Evolutionary conservation across 2,329 filamentous ascomycete genomes (phyloP).

Genomic region (Trichoderma polysporum): DNA sequence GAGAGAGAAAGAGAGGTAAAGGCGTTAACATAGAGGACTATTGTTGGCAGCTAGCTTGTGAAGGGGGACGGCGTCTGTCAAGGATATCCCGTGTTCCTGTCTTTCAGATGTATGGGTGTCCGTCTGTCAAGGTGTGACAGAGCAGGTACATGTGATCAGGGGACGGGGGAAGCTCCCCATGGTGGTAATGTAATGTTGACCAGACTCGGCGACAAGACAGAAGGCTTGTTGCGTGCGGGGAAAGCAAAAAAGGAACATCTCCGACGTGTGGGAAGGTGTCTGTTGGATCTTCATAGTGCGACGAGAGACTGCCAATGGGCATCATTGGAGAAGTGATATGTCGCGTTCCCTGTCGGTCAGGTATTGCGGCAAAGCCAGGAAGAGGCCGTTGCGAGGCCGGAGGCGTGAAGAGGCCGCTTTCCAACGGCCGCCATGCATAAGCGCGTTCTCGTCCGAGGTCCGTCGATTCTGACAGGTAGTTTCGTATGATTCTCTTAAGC

Average conservation of each 20-base stretch:
- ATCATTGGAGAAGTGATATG: conserved; percentile 7
- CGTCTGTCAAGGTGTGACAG: neutral
- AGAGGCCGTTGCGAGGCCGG: conserved; percentile 3
- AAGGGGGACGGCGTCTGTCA: neutral
- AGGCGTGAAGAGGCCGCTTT: neutral
- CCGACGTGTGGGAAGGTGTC: conserved; percentile 4
- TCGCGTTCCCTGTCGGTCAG: conserved; percentile 11
- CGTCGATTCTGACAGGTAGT: conserved; percentile 5
- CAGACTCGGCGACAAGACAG: neutral
- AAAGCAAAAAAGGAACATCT: conserved; percentile 5
- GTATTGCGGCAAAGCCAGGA: conserved; percentile 9
- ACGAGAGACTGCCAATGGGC: conserved; percentile 1
- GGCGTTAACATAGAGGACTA: neutral
- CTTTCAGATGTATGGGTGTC: neutral
- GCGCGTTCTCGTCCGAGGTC: conserved; percentile 2
- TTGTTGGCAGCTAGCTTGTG: conserved; percentile 8
- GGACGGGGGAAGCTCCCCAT: neutral
- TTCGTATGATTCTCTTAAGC: neutral
- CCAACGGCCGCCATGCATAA: conserved; percentile 3
- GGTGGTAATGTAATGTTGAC: neutral
- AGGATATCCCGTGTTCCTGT: conserved; percentile 3
- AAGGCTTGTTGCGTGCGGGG: conserved; percentile 15
- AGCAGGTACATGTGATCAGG: conserved; percentile 12
- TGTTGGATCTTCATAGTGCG: conserved; percentile 14
- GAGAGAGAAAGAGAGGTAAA: neutral